These are phyloP conservation scores for Oryza brachyantha DNA, from an alignment of 176 grass and related monocot species.

Conservation along the genomic window DNA sequence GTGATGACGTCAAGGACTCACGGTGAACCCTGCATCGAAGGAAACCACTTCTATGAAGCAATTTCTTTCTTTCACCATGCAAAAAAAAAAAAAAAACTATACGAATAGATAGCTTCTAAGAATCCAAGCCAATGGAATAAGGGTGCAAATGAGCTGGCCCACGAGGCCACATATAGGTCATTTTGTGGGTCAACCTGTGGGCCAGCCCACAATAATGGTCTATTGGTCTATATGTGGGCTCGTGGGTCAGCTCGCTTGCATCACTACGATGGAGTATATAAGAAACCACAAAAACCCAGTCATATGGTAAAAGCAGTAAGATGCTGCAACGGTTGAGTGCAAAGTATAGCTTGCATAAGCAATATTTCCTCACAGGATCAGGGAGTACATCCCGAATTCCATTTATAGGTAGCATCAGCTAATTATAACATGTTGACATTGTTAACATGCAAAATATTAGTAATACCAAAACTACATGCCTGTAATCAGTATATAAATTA, in stretches of 20 bases:
- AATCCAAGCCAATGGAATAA: background rate
- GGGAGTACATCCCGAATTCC: background rate
- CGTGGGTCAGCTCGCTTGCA: no score
- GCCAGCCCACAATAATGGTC: no score
- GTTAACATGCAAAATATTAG: background rate
- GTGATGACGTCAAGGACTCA: background rate
- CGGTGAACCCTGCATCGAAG: background rate
- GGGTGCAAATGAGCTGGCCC: no score
- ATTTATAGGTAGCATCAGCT: background rate
- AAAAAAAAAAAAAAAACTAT: no score
- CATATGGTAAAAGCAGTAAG: background rate
- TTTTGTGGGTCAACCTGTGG: no score
- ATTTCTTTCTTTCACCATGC: constrained; percentile 1
- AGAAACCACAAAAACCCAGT: background rate
- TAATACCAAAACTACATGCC: background rate
- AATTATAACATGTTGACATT: background rate
- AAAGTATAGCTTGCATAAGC: constrained; percentile 12
- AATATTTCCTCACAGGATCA: background rate
- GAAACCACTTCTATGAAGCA: background rate
- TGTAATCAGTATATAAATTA: background rate
- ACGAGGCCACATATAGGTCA: no score
- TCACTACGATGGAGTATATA: background rate
- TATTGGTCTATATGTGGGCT: no score
- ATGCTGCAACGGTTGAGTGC: background rate
- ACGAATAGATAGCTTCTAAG: background rate